These are phyloP conservation scores for Ophiostoma ips DNA, from an alignment of 2,329 filamentous ascomycete species.

Conservation along the genomic window DNA sequence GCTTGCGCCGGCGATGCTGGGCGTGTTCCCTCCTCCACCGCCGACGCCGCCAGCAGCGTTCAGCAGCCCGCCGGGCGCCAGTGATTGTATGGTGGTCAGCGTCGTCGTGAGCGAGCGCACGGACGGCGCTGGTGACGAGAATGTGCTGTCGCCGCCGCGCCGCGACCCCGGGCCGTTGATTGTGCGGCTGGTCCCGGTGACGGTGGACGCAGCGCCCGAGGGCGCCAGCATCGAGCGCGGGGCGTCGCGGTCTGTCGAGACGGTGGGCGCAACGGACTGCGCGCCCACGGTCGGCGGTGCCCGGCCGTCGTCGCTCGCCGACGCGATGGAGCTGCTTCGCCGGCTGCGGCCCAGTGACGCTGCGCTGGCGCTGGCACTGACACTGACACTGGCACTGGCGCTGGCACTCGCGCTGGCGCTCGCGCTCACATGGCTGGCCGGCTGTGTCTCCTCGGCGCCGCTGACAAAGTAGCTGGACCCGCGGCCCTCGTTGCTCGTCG, in stretches of 20 bases:
- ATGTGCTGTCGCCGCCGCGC: constrained; percentile 61
- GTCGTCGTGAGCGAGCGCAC: constrained; percentile 71
- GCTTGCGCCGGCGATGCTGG: constrained; percentile 8
- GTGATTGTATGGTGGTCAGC: constrained; percentile 71
- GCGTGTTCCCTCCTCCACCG: constrained; percentile 20
- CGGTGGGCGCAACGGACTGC: constrained; percentile 62
- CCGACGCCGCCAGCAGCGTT: constrained; percentile 23
- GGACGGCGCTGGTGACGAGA: constrained; percentile 70
- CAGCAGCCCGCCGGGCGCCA: constrained; percentile 39
- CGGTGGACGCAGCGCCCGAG: constrained; percentile 46
- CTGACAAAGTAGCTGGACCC: background rate
- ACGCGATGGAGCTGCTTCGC: constrained; percentile 43
- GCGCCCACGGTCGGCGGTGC: constrained; percentile 47
- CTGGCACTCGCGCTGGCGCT: no score
- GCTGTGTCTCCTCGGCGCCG: background rate
- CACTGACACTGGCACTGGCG: no score
- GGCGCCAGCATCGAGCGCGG: constrained; percentile 60
- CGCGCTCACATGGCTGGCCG: no score
- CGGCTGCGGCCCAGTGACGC: constrained; percentile 37
- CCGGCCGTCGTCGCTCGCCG: constrained; percentile 46
- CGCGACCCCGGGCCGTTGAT: constrained; percentile 43
- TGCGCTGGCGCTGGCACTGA: constrained; percentile 32
- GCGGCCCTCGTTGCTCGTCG: background rate
- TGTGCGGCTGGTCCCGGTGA: constrained; percentile 62
- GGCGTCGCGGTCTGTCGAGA: constrained; percentile 72